These are phyloP conservation scores for Poterioochromonas sp. DNA, from an alignment of 352 stramenopile species.

Conservation along the genomic window DNA sequence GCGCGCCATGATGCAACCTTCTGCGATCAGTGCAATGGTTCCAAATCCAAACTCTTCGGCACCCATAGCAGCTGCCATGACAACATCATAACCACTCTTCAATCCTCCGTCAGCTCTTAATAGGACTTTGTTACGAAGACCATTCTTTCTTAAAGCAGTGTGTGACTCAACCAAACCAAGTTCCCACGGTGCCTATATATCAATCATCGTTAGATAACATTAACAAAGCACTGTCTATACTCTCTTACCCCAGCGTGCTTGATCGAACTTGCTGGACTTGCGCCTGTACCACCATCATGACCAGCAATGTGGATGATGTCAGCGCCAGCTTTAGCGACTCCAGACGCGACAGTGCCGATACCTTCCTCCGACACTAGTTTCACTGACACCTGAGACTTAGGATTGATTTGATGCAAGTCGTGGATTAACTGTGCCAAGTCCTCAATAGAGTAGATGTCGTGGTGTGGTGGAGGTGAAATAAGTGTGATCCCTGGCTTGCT, in stretches of 20 bases:
- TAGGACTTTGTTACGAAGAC: slow-evolving; percentile 59
- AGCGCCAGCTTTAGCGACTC: slow-evolving; percentile 68
- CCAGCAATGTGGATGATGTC: slow-evolving; percentile 75
- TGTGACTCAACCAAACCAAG: slow-evolving; percentile 66
- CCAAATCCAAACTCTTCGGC: slow-evolving; percentile 73
- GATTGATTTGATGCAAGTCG: slow-evolving; percentile 72
- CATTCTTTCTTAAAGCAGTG: slow-evolving; percentile 61
- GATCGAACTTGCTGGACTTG: slow-evolving; percentile 67
- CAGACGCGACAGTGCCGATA: slow-evolving; percentile 71
- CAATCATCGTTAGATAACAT: too few species aligned
- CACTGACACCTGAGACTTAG: slow-evolving; percentile 63
- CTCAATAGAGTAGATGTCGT: slow-evolving; percentile 81
- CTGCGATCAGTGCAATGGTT: slow-evolving; percentile 74
- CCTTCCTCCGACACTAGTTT: slow-evolving; percentile 73
- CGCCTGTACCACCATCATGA: slow-evolving; percentile 68
- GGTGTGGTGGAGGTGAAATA: slow-evolving; percentile 72
- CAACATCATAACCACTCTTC: slow-evolving; percentile 66
- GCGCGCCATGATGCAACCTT: slow-evolving; percentile 73
- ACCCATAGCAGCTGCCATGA: slow-evolving; percentile 65
- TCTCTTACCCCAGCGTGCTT: slow-evolving; percentile 57
- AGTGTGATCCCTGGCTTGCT: slow-evolving; percentile 69
- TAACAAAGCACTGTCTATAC: too few species aligned
- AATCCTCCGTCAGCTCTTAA: slow-evolving; percentile 68
- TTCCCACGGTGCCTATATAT: slow-evolving; percentile 60
- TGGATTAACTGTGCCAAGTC: slow-evolving; percentile 77